A percentile compares a stretch with the other conserved stretches of the same genome.
Evolutionary conservation across 139 green algal species (phyloP).

Genomic region (Trebouxia sp.): DNA sequence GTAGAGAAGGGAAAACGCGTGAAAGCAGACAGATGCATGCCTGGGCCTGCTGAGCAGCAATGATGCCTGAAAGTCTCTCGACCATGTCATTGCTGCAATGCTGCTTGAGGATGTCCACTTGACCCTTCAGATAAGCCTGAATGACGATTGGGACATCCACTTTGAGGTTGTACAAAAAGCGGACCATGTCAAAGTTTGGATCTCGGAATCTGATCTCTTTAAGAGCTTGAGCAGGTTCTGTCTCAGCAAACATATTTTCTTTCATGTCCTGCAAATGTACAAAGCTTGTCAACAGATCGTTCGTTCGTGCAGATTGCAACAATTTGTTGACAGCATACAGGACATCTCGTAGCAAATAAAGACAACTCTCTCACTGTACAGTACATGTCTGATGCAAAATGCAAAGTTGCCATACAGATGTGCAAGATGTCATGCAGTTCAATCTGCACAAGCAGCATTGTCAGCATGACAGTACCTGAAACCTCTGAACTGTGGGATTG

Average conservation of each 20-base stretch:
- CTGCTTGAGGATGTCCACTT: constrained; percentile 64
- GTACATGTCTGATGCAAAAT: too few species aligned
- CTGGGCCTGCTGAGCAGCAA: constrained; percentile 50
- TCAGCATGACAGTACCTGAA: constrained; percentile 63
- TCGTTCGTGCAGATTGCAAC: too few species aligned
- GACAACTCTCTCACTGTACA: too few species aligned
- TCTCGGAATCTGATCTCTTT: constrained; percentile 80
- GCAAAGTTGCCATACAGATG: too few species aligned
- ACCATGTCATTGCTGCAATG: constrained; percentile 84
- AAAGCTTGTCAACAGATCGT: background rate
- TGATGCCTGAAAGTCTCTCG: constrained; percentile 82
- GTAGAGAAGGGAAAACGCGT: background rate
- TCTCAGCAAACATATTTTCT: constrained; percentile 74
- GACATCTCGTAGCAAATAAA: too few species aligned
- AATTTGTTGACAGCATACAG: too few species aligned
- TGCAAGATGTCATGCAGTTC: too few species aligned
- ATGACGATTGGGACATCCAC: constrained; percentile 58
- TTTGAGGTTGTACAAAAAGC: constrained; percentile 67
- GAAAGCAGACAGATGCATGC: background rate
- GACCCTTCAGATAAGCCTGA: constrained; percentile 68
- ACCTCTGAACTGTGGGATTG: constrained; percentile 87
- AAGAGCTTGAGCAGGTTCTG: constrained; percentile 77
- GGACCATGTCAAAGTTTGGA: constrained; percentile 88
- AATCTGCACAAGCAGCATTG: background rate
- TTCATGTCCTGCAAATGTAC: constrained; percentile 66